These are phyloP conservation scores for Boletus huronensis DNA, from an alignment of 768 basidiomycete genomes.

Conservation along the genomic window DNA sequence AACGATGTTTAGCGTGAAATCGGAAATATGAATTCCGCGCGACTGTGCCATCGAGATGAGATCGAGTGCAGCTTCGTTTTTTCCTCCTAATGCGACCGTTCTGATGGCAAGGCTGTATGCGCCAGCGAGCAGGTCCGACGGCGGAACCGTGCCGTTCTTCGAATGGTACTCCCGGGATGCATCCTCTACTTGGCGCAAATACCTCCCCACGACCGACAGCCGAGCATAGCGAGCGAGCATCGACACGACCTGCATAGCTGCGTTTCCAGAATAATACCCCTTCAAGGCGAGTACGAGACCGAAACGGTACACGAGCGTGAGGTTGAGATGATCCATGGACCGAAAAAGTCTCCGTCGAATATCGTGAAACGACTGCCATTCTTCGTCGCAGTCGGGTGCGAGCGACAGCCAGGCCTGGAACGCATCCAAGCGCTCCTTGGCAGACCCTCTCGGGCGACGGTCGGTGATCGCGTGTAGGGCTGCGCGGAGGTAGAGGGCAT, in stretches of 20 bases:
- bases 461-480: conserved; percentile 33
- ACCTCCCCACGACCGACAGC: conserved; percentile 32
- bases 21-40: conserved; percentile 31
- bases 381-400: conserved; percentile 33
- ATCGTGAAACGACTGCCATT: conserved; percentile 17
- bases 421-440: conserved; percentile 11
- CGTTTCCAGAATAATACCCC: conserved; percentile 35
- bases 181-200: conserved; percentile 34
- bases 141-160: not conserved
- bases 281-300: conserved; percentile 44
- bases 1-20: conserved; percentile 35
- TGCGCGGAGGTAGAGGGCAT: conserved; percentile 36
- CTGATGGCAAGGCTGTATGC: conserved; percentile 41
- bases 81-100: conserved; percentile 37
- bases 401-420: conserved; percentile 46
- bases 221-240: conserved; percentile 43
- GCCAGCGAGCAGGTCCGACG: conserved; percentile 9
- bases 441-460: conserved; percentile 15
- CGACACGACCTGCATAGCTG: conserved; percentile 30
- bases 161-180: conserved; percentile 10
- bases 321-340: conserved; percentile 26
- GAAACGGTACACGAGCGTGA: conserved; percentile 40
- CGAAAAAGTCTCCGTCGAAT: conserved; percentile 36
- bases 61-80: conserved; percentile 40
- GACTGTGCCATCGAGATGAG: conserved; percentile 39